These are phyloP conservation scores for Colletotrichum paranaense DNA, from an alignment of 2,329 filamentous ascomycete species.

Conservation along the genomic window DNA sequence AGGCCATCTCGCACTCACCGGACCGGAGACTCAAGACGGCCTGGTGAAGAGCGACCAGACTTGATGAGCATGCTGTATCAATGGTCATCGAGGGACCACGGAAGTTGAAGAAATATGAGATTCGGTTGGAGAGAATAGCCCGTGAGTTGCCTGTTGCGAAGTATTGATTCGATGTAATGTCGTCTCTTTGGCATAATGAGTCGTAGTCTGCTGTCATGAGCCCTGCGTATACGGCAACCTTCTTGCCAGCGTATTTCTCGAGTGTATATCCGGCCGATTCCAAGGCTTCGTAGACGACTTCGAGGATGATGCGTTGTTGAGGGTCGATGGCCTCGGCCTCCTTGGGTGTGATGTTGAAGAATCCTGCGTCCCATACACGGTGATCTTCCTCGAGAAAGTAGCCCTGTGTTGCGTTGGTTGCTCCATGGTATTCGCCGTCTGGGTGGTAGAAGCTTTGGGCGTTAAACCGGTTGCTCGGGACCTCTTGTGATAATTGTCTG, in stretches of 20 bases:
- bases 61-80: constrained; percentile 59
- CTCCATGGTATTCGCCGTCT: constrained; percentile 38
- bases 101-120: constrained; percentile 55
- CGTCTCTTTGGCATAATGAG: constrained; percentile 41
- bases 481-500: constrained; percentile 38
- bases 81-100: constrained; percentile 54
- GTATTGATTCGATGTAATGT: constrained; percentile 41
- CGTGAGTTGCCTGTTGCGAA: constrained; percentile 47
- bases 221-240: constrained; percentile 40
- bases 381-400: constrained; percentile 41
- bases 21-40: constrained; percentile 49
- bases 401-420: constrained; percentile 30
- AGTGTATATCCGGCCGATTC: constrained; percentile 41
- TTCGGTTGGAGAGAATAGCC: constrained; percentile 51
- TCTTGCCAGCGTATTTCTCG: constrained; percentile 27
- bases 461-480: constrained; percentile 39
- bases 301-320: constrained; percentile 45
- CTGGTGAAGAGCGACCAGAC: constrained; percentile 54
- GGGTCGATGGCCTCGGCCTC: constrained; percentile 48
- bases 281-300: constrained; percentile 49
- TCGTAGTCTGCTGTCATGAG: constrained; percentile 43
- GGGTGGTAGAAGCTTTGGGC: constrained; percentile 40
- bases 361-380: constrained; percentile 50
- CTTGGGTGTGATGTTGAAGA: constrained; percentile 50
- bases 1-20: constrained; percentile 45